Evolutionary conservation across 1,284 basidiomycete species (phyloP).

Genomic region (Cryptococcus amylolentus): DNA sequence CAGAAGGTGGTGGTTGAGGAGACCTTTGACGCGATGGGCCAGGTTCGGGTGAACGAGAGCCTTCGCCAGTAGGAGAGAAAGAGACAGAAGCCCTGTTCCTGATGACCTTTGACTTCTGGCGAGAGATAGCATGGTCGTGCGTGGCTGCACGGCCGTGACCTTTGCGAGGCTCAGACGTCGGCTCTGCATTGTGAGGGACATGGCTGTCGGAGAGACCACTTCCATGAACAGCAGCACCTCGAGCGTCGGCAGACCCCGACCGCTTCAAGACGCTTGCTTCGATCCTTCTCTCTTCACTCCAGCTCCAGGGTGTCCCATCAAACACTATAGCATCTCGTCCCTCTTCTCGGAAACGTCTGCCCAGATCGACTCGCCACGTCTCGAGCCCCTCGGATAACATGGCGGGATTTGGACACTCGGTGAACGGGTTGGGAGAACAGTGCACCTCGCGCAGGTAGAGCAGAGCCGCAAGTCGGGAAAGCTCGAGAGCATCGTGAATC

Average conservation of each 20-base stretch:
- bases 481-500: constrained; percentile 77
- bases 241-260: no score
- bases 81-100: no score
- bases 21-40: background rate
- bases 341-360: constrained; percentile 77
- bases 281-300: constrained; percentile 67
- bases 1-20: no score
- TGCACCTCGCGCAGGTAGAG: constrained; percentile 73
- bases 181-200: no score
- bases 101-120: background rate
- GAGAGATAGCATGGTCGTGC: background rate
- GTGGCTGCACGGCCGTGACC: background rate
- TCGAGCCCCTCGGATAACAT: constrained; percentile 50
- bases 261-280: constrained; percentile 14
- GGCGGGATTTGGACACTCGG: constrained; percentile 16
- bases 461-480: constrained; percentile 75
- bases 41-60: background rate
- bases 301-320: constrained; percentile 70
- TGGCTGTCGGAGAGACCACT: background rate
- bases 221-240: background rate
- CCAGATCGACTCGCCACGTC: constrained; percentile 70
- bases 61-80: no score
- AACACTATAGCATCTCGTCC: constrained; percentile 62
- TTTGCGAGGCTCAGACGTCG: background rate
- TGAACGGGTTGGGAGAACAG: constrained; percentile 74